Evolutionary conservation across 345 rosid genomes (phyloP).

Genomic region (Syzygium grande): DNA sequence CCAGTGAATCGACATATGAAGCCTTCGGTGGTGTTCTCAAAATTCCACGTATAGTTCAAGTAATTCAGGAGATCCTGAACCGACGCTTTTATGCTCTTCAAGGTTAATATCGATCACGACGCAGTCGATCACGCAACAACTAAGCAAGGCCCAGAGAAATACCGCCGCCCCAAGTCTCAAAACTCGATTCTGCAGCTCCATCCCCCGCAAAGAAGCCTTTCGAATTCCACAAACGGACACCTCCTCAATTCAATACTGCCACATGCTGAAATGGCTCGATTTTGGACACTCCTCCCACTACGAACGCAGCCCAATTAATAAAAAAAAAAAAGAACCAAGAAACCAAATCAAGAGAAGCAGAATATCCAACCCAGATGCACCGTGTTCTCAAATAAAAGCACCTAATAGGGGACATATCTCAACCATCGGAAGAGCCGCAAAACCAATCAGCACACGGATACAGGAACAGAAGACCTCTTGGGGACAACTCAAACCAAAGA

Average conservation of each 20-base stretch:
- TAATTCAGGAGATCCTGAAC: slow-evolving; percentile 38
- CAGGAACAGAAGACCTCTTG: background rate
- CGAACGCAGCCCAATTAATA: background rate
- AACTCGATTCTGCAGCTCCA: slow-evolving; percentile 1
- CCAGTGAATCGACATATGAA: slow-evolving; percentile 72
- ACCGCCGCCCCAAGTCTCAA: slow-evolving; percentile 5
- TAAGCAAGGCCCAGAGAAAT: slow-evolving; percentile 28
- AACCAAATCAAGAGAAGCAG: background rate
- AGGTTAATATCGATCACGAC: slow-evolving; percentile 27
- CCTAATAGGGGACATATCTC: background rate
- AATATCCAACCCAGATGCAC: background rate
- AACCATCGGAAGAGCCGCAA: background rate
- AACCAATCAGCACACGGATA: background rate
- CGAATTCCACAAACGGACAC: slow-evolving; percentile 2
- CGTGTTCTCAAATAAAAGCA: background rate
- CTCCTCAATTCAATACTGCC: background rate
- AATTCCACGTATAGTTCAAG: slow-evolving; percentile 48
- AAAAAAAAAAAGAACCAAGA: background rate
- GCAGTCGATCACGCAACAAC: slow-evolving; percentile 29
- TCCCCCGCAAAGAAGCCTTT: background rate
- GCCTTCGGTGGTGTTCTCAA: slow-evolving; percentile 49
- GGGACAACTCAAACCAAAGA: background rate
- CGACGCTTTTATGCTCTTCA: slow-evolving; percentile 21
- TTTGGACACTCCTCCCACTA: background rate
- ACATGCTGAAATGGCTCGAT: background rate